Evolutionary conservation across 441 rosid genomes (phyloP).

Genomic region (Isatis lusitanica): DNA sequence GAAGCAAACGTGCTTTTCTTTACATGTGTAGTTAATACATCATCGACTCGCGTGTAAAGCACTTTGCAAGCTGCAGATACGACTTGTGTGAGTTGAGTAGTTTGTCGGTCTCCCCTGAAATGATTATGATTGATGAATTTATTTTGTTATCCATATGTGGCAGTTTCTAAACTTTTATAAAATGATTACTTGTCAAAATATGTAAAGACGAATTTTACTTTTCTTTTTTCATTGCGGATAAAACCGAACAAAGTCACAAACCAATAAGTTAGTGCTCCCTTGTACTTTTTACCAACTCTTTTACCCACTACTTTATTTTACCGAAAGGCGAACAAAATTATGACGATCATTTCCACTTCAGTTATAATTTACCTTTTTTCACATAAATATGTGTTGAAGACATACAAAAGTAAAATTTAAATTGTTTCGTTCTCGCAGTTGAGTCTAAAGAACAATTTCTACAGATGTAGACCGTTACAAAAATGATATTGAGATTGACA

Average conservation of each 20-base stretch:
- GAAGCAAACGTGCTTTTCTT: background rate
- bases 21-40: background rate
- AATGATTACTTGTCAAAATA: background rate
- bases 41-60: background rate
- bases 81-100: background rate
- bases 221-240: background rate
- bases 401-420: background rate
- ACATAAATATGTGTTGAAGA: background rate
- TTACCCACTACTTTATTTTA: background rate
- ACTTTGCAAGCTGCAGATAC: background rate
- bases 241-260: background rate
- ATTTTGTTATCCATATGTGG: background rate
- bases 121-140: background rate
- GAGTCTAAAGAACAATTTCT: background rate
- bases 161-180: background rate
- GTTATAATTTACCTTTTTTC: background rate
- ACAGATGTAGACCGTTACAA: background rate
- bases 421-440: background rate
- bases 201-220: background rate
- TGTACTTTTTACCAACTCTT: background rate
- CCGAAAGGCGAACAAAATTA: background rate
- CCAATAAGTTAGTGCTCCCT: conserved; percentile 8
- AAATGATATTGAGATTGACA: background rate
- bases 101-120: background rate
- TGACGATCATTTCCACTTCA: conserved; percentile 22